Evolutionary conservation across 495 filamentous ascomycete species (phyloP), one percentile per base, ranked within the genome.

Genomic region (Choiromyces venosus): DNA sequence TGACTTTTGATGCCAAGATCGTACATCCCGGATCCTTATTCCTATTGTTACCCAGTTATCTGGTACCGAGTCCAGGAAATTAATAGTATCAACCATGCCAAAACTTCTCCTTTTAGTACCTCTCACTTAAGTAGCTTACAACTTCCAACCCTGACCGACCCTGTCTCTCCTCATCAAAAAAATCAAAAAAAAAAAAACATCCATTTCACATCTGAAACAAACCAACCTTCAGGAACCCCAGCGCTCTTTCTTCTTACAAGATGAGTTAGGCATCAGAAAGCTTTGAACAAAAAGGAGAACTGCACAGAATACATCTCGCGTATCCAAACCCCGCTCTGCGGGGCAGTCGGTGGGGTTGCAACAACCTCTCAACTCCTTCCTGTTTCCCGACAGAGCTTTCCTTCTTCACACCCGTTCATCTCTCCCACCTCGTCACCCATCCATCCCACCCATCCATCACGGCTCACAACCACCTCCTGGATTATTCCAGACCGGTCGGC

Each of bases 21-120:
- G n/a, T n/a, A 73, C 44, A 75, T 39, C 65, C 75, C 67, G 56
- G 75, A 74, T 67, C 76, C 73, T 77, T 76, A 77, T 76, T 77
- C 76, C 69, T 74, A 74, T 77, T 73, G 65, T 72, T 46, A 74
- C 69, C 75, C 75, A 76, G 56, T 36, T 66, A 42, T 72, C 66
- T 38, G 73, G 75, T 77, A 77, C 74, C 74, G 74, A 76, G 66
- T 56, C 69, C 69, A 77, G 1, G 66, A 77, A 67, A 72, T 73
- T 73, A 77, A 56, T 69, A 76, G 68, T 46, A 72, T 33, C 42
- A 76, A 56, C 64, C 74, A 39, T 75, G 67, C 56, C 72, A 29
- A 74, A 61, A 25, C 25, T 25, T 29, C 12, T 61, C 52, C 9
- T 29, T 29, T 25, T 52, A 10, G 52, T 61, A 61, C 52, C 52